Base-by-base conservation (phyloP, 768 basidiomycete species). In the Amanita inopinata region DNA sequence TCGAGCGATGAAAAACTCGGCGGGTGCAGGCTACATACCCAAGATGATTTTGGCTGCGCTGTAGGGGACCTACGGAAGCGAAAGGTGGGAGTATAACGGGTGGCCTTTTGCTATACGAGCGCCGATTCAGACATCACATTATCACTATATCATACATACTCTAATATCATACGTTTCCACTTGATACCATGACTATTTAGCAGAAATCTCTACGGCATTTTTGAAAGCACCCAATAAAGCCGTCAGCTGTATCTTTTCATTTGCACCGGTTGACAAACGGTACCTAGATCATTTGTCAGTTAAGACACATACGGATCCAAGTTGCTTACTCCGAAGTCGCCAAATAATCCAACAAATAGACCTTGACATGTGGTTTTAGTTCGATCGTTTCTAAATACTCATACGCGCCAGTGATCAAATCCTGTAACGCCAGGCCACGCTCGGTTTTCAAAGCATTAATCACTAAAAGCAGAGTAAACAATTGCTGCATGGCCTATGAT, bases 181-280 rank as follows among this genome's bases (percentile, higher is more conserved):
- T 10, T 4, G 25, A 44, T 37, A 31, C 52, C 46, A 61, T 23
- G 47, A 40, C 22, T 50, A 52, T 44, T 73, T 78, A 12, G 73
- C 63, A 19, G 80, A 72, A 35, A 89, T 55, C 56, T 94, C 89
- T 5, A 96, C 86, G 0, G 88, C 78, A 48, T 87, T 83, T 61
- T 99, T 99, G 69, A 97, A 94, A 4, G 85, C 85, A 3, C 86
- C 92, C 3, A 98, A 65, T 47, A 99, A 61, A 0, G 91, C 91
- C 5, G 90, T 90, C 39, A 98, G 57, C 56, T 98, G 96, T 40
- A 99, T 79, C 56, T 91, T 97, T 61, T 99, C 96, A 50, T 67
- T 93, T 1, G 85, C 92, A 0, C 96, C 96, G 0, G 92, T 81
- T 1, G 92, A 90, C 5, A 98, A 62, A 33, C 94, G 78, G 59